Evolutionary conservation across 2,329 filamentous ascomycete genomes (phyloP), one percentile per base, ranked within the genome.

Genomic region (Ceratocystiopsis sp.): DNA sequence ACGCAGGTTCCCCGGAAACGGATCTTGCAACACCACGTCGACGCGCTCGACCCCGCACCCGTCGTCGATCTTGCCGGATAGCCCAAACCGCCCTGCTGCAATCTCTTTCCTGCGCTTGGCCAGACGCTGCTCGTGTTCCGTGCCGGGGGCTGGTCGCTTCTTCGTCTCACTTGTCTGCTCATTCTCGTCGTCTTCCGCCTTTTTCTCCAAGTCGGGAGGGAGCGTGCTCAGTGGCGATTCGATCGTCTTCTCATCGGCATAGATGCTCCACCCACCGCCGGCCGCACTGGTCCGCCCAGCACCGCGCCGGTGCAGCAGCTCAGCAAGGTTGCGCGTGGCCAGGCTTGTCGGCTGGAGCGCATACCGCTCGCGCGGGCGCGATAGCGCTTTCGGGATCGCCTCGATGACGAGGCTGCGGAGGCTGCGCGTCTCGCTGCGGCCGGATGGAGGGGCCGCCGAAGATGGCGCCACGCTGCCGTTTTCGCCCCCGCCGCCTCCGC

Each of bases 311-410:
- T 78, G 69, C 15, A 89, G 62, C 37, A 93, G 63, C 2, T 79
- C 79, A 6, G 70, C 66, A 12, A 94, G 63, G 44, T 80, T 87
- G 50, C 75, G 78, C 15, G 83, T 82, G 0, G 72, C 71, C 17
- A 93, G 64, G 40, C 71, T 75, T 2, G 82, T 84, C 6, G 72
- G 60, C 47, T 75, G 71, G 1, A 94, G 63, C 0, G 75, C 69
- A 50, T 83, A 89, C 29, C 85, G 70, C 48, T 80, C 71, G 29
- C 80, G 72, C 0, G 83, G 81, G 14, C 77, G 69, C 1, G 84
- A 91, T 13, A 93, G 68, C 0, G 85, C 85, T 53, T 84, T 86
- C 0, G 85, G 84, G 9, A 94, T 77, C 2, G 83, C 82, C 48
- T 86, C 78, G 29, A 86, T 67, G 5, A 93, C 74, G 4, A 91